These are phyloP conservation scores for Lepidium sativum DNA, from an alignment of 345 rosid genomes.

Conservation along the genomic window DNA sequence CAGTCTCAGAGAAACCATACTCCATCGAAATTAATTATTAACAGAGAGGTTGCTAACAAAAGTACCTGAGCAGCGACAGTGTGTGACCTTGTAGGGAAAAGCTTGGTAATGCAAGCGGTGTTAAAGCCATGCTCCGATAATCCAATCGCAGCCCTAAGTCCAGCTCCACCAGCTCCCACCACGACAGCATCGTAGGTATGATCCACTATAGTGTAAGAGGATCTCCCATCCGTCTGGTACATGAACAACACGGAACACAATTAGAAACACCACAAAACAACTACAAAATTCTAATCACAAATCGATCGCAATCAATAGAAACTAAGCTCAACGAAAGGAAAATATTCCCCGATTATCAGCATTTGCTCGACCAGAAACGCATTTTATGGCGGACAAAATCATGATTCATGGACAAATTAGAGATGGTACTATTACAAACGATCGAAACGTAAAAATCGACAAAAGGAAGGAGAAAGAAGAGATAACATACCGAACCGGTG, in stretches of 20 bases:
- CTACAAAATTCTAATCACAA: neutral
- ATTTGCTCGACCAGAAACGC: neutral
- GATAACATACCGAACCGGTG: slow-evolving; percentile 52
- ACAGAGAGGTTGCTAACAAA: neutral
- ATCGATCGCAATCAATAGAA: neutral
- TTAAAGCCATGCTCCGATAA: slow-evolving; percentile 99
- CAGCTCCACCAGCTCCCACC: slow-evolving; percentile 99
- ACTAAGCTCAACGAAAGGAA: neutral
- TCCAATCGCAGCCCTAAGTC: slow-evolving; percentile 93
- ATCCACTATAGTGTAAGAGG: slow-evolving; percentile 82
- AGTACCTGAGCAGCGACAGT: slow-evolving; percentile 98
- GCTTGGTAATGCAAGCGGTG: slow-evolving; percentile 98
- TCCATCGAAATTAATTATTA: neutral
- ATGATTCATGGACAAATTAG: neutral
- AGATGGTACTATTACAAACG: neutral
- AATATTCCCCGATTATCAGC: neutral
- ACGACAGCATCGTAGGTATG: slow-evolving; percentile 95
- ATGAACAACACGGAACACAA: slow-evolving; percentile 6
- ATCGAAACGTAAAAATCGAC: neutral
- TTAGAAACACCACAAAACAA: neutral
- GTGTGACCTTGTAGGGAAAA: slow-evolving; percentile 92
- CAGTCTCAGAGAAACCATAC: slow-evolving; percentile 11
- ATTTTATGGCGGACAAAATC: slow-evolving; percentile 1
- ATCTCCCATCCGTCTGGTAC: slow-evolving; percentile 35
- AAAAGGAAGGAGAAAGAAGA: neutral